Conservation (phyloP, 345 rosid genomes). For the Noccaea caerulescens region DNA sequence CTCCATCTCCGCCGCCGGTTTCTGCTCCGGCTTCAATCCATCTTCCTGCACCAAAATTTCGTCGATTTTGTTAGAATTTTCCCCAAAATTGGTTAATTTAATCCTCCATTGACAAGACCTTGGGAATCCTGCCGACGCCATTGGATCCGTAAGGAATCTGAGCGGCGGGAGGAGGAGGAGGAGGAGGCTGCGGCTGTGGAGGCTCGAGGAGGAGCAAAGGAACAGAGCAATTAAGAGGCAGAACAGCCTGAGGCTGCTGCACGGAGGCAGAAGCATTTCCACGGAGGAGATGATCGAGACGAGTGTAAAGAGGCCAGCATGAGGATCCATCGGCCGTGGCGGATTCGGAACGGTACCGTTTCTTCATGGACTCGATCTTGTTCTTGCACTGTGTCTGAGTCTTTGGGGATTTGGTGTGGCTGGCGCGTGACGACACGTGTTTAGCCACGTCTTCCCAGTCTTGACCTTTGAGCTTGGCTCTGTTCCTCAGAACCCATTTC, state of each 20-base stretch:
- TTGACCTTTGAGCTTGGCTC: conserved; percentile 95
- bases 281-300: conserved; percentile 82
- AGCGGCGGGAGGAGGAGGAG: conserved; percentile 39
- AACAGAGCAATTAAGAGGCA: conserved; percentile 44
- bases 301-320: conserved; percentile 88
- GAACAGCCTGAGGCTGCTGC: conserved; percentile 35
- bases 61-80: background rate
- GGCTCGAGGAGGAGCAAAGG: conserved; percentile 56
- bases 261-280: conserved; percentile 47
- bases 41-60: conserved; percentile 55
- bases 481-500: conserved; percentile 87
- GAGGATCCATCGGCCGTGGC: conserved; percentile 74
- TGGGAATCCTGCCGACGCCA: conserved; percentile 60
- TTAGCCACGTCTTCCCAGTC: conserved; percentile 97
- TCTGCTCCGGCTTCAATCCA: conserved; percentile 51
- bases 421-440: conserved; percentile 71
- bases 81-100: background rate
- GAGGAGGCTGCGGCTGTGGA: conserved; percentile 42
- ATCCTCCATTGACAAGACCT: conserved; percentile 43
- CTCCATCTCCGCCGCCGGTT: conserved; percentile 52
- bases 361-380: conserved; percentile 99
- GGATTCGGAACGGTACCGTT: conserved; percentile 88
- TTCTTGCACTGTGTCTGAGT: conserved; percentile 99
- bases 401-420: conserved; percentile 68
- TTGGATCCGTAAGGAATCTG: conserved; percentile 75